phyloP scores from a whole-genome alignment of 139 green algal genomes.

The Coelastrella sp. region DNA sequence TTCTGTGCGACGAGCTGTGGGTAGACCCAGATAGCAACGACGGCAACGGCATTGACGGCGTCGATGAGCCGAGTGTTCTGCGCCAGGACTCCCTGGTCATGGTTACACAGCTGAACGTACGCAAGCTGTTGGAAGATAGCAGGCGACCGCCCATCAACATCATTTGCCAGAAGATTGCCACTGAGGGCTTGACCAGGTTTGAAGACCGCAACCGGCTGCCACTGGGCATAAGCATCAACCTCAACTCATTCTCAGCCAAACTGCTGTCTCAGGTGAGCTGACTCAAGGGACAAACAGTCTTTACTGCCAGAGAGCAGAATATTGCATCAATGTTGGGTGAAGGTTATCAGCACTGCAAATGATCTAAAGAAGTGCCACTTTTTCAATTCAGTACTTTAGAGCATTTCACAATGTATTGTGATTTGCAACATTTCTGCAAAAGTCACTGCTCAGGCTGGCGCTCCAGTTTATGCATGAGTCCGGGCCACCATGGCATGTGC shows the following conservation, averaged over 20 bases:
- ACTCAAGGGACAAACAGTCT: not conserved
- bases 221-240: slow-evolving; percentile 72
- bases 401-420: too few species aligned
- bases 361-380: too few species aligned
- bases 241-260: slow-evolving; percentile 67
- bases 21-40: slow-evolving; percentile 59
- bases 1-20: slow-evolving; percentile 67
- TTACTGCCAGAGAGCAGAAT: too few species aligned
- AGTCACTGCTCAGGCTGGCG: too few species aligned
- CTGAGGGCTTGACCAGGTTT: slow-evolving; percentile 68
- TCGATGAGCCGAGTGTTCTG: slow-evolving; percentile 51
- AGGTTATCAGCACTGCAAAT: too few species aligned
- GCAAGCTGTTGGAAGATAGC: slow-evolving; percentile 57
- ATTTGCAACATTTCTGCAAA: too few species aligned
- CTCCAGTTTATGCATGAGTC: too few species aligned
- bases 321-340: too few species aligned
- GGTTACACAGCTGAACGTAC: slow-evolving; percentile 59
- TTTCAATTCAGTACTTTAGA: too few species aligned
- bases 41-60: slow-evolving; percentile 60
- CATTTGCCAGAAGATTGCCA: slow-evolving; percentile 62
- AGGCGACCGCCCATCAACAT: slow-evolving; percentile 42
- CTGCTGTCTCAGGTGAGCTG: slow-evolving; percentile 54
- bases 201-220: slow-evolving; percentile 73
- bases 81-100: slow-evolving; percentile 61
- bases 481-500: too few species aligned